Percentiles rank a stretch among this genome's conserved stretches.
phyloP scores from a whole-genome alignment of 2,329 filamentous ascomycete species.

The Fusarium incarnatum region DNA sequence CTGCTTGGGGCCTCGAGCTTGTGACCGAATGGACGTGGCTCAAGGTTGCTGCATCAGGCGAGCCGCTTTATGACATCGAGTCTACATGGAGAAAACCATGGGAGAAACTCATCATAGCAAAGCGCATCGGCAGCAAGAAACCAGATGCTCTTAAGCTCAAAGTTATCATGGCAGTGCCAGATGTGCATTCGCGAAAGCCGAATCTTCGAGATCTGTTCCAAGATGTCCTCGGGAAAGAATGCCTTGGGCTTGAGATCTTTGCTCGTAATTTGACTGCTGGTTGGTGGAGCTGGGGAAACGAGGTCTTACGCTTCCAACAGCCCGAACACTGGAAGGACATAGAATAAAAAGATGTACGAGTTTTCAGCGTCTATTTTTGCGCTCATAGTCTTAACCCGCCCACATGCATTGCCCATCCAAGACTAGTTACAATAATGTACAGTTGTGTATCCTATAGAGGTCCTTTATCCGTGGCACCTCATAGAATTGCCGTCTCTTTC shows the following conservation, averaged over 20 bases:
- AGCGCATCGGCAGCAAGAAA: constrained; percentile 51
- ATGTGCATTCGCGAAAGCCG: constrained; percentile 83
- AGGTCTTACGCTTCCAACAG: constrained; percentile 77
- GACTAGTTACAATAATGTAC: constrained; percentile 51
- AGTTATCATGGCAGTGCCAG: constrained; percentile 76
- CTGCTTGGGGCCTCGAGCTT: constrained; percentile 72
- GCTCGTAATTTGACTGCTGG: constrained; percentile 78
- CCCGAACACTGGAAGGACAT: constrained; percentile 60
- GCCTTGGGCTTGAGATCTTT: constrained; percentile 78
- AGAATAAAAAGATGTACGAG: constrained; percentile 18
- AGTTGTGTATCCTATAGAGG: constrained; percentile 48
- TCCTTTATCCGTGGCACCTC: constrained; percentile 19
- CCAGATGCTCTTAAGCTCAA: constrained; percentile 53
- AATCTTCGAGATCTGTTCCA: constrained; percentile 72
- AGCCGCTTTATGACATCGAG: constrained; percentile 71
- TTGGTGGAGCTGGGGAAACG: constrained; percentile 84
- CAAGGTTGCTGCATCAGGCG: constrained; percentile 74
- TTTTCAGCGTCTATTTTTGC: constrained; percentile 43
- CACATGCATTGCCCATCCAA: constrained; percentile 38
- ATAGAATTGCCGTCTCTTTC: constrained; percentile 33
- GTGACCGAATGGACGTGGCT: constrained; percentile 83
- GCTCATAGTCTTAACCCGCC: constrained; percentile 40
- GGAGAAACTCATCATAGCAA: constrained; percentile 76
- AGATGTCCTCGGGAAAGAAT: constrained; percentile 62
- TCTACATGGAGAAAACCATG: constrained; percentile 79